Evolutionary conservation across 441 rosid genomes (phyloP).

Genomic region (Eutrema salsugineum): DNA sequence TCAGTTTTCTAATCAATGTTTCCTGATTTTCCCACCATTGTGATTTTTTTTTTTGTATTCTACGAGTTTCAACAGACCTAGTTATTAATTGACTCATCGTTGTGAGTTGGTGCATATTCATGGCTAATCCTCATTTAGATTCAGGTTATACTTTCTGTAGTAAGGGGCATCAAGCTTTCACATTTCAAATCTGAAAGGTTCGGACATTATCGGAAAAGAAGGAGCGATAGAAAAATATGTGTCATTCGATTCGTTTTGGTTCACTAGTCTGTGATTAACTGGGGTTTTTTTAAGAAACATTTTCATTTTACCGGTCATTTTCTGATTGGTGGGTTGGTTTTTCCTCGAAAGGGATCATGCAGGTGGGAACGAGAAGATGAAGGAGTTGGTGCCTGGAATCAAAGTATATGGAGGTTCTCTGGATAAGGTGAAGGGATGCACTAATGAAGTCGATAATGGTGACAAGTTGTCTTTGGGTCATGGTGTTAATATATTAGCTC

Average conservation of each 20-base stretch:
- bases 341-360: slow-evolving; percentile 75
- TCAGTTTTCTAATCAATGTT: background rate
- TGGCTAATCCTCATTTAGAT: background rate
- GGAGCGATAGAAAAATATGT: background rate
- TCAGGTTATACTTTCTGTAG: background rate
- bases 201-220: background rate
- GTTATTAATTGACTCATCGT: background rate
- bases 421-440: slow-evolving; percentile 77
- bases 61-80: background rate
- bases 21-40: background rate
- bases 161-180: background rate
- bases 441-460: slow-evolving; percentile 63
- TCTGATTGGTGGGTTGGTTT: background rate
- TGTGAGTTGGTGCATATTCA: background rate
- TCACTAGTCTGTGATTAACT: background rate
- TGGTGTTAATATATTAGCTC: slow-evolving; percentile 51
- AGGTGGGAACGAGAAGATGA: slow-evolving; percentile 83
- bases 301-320: background rate
- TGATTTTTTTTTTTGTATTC: background rate
- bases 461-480: slow-evolving; percentile 58
- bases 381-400: slow-evolving; percentile 64
- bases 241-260: background rate
- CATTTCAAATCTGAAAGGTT: background rate
- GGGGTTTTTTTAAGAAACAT: background rate
- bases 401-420: slow-evolving; percentile 82